phyloP scores from a whole-genome alignment of 345 rosid genomes.

The Litchi chinensis region DNA sequence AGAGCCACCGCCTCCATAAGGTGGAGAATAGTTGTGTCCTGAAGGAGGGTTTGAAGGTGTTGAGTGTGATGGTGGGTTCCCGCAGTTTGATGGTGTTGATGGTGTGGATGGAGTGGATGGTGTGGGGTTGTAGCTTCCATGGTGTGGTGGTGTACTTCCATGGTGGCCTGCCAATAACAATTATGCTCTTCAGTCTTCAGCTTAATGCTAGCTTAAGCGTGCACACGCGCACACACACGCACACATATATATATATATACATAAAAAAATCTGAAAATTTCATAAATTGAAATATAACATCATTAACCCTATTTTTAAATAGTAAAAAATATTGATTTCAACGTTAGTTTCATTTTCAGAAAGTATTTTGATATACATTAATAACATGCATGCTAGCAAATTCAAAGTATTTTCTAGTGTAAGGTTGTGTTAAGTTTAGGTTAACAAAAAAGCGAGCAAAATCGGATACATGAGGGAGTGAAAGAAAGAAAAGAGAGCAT shows the following conservation, averaged over 20 bases:
- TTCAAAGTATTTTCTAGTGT: no score
- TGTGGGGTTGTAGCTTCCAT: slow-evolving; percentile 38
- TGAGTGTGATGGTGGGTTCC: slow-evolving; percentile 36
- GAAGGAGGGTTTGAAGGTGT: slow-evolving; percentile 59
- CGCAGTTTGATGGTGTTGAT: slow-evolving; percentile 35
- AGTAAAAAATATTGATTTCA: no score
- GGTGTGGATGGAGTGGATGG: slow-evolving; percentile 42
- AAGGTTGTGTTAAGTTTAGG: background rate
- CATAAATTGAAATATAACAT: no score
- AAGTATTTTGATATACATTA: no score
- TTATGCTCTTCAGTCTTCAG: background rate
- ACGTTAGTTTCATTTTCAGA: no score
- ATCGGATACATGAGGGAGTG: background rate
- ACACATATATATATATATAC: no score
- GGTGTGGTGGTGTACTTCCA: slow-evolving; percentile 5
- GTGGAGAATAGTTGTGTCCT: slow-evolving; percentile 54
- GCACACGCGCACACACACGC: background rate
- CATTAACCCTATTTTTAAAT: no score
- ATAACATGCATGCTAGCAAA: no score
- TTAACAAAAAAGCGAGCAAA: background rate
- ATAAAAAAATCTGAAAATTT: no score
- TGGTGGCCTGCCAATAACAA: slow-evolving; percentile 22
- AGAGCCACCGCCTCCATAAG: slow-evolving; percentile 25
- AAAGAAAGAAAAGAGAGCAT: slow-evolving; percentile 19
- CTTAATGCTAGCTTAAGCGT: background rate